Base-by-base conservation (phyloP, 371 early-diverging fungal genomes). In the Vairimorpha apis region DNA sequence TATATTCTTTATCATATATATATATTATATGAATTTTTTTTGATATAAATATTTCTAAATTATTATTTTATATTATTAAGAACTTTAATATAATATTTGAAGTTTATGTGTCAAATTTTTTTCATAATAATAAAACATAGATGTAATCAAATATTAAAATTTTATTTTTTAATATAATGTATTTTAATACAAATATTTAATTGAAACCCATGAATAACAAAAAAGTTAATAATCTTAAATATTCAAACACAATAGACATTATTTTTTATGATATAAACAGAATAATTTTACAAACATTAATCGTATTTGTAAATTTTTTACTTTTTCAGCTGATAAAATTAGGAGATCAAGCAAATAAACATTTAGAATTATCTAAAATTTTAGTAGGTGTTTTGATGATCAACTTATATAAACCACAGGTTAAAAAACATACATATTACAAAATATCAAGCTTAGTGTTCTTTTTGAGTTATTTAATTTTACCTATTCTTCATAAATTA, bases 401-500 rank as follows among this genome's bases (percentile, higher is more conserved):
- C 13, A 62, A 59, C 29, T 47, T 73, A 10, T 59, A 32, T n/a
- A 30, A 41, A 38, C 41, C 30, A 35, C 27, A 13, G 10, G 38
- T 45, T 14, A 18, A 58, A 2, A 66, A 18, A 14, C 41, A 66
- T 12, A 47, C 32, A 35, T 47, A 66, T 32, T 45, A 49, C 0
- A 64, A 67, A 43, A 27, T 75, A 62, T 60, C 41, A n/a, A 44
- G 21, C 13, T 21, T 77, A 29, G 69, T 77, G 1, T 43, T 74
- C 2, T 38, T 68, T 3, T 21, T 73, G 14, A 18, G 29, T 47
- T 71, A 56, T 38, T 21, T 70, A 45, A 29, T 70, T 16, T 27
- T 58, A 27, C 78, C 78, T 25, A 62, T 77, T 7, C 38, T 74
- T 14, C 70, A 66, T 18, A 74, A 47, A n/a, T 65, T 77, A 14